A percentile compares a stretch with the other conserved stretches of the same genome.
Evolutionary conservation across 768 basidiomycete species (phyloP).

Genomic region (Cyclocybe aegerita): DNA sequence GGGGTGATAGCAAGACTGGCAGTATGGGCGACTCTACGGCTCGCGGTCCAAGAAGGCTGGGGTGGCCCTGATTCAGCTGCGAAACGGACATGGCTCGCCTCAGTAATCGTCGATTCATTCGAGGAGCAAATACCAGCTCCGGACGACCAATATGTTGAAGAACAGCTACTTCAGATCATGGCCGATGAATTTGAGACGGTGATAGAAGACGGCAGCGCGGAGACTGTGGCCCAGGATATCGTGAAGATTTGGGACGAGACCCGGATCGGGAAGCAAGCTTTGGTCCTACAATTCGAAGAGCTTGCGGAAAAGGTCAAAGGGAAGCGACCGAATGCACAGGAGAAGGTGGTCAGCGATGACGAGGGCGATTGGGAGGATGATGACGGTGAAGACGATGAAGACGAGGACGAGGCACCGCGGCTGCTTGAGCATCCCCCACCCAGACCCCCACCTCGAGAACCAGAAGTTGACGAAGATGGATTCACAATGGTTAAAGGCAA

Average conservation of each 20-base stretch:
- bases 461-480: slow-evolving; percentile 88
- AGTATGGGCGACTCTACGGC: slow-evolving; percentile 81
- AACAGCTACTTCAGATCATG: slow-evolving; percentile 80
- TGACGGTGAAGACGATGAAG: slow-evolving; percentile 47
- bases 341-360: slow-evolving; percentile 41
- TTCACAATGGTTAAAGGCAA: slow-evolving; percentile 81
- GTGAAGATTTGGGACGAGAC: slow-evolving; percentile 66
- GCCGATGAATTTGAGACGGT: slow-evolving; percentile 83
- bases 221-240: slow-evolving; percentile 70
- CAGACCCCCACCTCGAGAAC: slow-evolving; percentile 33
- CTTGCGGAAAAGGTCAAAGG: slow-evolving; percentile 57
- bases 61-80: slow-evolving; percentile 69
- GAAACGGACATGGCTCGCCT: slow-evolving; percentile 86
- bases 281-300: slow-evolving; percentile 63
- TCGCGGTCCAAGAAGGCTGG: slow-evolving; percentile 86
- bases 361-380: slow-evolving; percentile 44
- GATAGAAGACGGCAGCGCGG: slow-evolving; percentile 84
- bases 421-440: slow-evolving; percentile 40
- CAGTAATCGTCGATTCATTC: slow-evolving; percentile 78
- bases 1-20: slow-evolving; percentile 81
- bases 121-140: slow-evolving; percentile 48
- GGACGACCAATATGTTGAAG: slow-evolving; percentile 79
- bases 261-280: slow-evolving; percentile 39
- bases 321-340: slow-evolving; percentile 52
- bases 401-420: slow-evolving; percentile 49